Conservation (phyloP, 352 stramenopile species). For the Phytophthora aleatoria region DNA sequence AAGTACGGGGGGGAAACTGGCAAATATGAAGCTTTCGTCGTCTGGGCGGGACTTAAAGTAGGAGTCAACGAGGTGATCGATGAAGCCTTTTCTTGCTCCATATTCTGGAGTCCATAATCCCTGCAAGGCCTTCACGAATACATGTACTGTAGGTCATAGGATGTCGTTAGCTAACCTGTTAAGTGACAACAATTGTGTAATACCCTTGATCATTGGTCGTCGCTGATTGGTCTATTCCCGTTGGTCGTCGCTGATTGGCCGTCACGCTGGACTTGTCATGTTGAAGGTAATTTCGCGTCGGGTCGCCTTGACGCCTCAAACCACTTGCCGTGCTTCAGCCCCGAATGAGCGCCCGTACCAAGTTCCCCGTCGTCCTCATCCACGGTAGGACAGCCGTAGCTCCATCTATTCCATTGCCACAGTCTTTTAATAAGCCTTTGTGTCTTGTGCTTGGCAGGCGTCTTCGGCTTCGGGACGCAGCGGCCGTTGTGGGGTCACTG, state of each 20-base stretch:
- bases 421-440: not conserved
- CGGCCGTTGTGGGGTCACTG: conserved; percentile 51
- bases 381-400: conserved; percentile 37
- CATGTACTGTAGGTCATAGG: too few relatives aligned
- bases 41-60: too few relatives aligned
- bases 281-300: conserved; percentile 11
- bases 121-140: too few relatives aligned
- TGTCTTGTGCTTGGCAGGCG: conserved; percentile 26
- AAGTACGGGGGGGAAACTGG: too few relatives aligned
- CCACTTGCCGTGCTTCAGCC: not conserved
- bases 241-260: not conserved
- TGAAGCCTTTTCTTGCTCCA: too few relatives aligned
- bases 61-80: too few relatives aligned
- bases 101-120: too few relatives aligned
- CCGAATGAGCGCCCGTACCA: conserved; percentile 42
- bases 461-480: conserved; percentile 61
- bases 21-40: too few relatives aligned
- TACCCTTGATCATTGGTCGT: too few relatives aligned
- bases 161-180: too few relatives aligned
- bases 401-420: not conserved
- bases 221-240: too few relatives aligned
- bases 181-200: too few relatives aligned
- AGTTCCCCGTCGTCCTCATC: conserved; percentile 67
- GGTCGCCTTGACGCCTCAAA: not conserved
- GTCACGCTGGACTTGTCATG: conserved; percentile 6